Evolutionary conservation across 352 stramenopile species (phyloP).

Genomic region (Chrysophaeum taylorii): DNA sequence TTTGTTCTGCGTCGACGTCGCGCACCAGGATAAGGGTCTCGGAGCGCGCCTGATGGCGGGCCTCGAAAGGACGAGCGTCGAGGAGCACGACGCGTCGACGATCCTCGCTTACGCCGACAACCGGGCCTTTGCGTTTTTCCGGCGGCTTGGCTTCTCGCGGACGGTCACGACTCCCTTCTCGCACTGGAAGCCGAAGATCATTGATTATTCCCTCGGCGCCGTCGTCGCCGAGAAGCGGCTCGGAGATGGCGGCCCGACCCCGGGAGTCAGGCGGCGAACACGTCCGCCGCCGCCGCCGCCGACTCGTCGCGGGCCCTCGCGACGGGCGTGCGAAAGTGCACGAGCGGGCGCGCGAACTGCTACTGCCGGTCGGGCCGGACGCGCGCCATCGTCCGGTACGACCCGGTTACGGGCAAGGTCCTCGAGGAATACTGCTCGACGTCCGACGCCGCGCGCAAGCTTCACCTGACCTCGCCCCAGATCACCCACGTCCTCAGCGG

Average conservation of each 20-base stretch:
- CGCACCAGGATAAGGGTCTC: neutral
- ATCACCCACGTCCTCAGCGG: neutral
- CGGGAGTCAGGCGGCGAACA: too few species aligned
- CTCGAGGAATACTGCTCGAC: constrained; percentile 8
- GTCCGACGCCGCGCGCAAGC: constrained; percentile 1
- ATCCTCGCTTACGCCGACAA: neutral
- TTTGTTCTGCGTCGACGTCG: neutral
- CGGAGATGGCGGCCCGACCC: too few species aligned
- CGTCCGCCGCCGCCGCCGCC: too few species aligned
- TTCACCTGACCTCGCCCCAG: neutral
- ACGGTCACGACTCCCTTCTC: neutral
- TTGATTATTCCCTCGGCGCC: neutral
- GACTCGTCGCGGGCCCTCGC: neutral
- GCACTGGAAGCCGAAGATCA: neutral
- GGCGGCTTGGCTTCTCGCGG: neutral
- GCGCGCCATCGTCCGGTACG: constrained; percentile 4
- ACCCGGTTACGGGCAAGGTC: neutral
- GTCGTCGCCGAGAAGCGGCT: neutral
- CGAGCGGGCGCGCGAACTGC: neutral
- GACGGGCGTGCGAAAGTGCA: neutral
- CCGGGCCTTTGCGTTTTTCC: neutral
- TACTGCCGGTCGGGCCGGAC: neutral
- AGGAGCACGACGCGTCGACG: neutral
- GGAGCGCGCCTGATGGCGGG: neutral
- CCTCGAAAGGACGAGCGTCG: neutral